These are phyloP conservation scores for Boletus tomentosulus DNA, from an alignment of 768 basidiomycete species.

Conservation along the genomic window DNA sequence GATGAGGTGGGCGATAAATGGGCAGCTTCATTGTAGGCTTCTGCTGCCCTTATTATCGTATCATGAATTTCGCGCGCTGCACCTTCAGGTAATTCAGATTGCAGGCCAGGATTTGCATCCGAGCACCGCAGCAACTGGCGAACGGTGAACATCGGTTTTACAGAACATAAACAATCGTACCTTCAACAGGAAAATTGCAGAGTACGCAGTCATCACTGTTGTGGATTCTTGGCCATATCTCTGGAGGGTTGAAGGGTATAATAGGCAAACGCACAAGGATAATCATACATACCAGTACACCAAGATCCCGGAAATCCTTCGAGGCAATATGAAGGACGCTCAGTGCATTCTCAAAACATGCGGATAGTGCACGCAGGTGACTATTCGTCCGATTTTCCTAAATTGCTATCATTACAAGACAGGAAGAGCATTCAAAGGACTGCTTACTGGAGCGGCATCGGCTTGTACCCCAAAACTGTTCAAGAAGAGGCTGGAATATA, in stretches of 20 bases:
- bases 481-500: slow-evolving; percentile 76
- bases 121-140: slow-evolving; percentile 65
- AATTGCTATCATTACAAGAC: background rate
- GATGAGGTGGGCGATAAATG: slow-evolving; percentile 55
- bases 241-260: slow-evolving; percentile 34
- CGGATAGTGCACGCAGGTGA: slow-evolving; percentile 62
- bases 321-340: slow-evolving; percentile 68
- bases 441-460: slow-evolving; percentile 51
- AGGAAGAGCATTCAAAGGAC: slow-evolving; percentile 1
- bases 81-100: slow-evolving; percentile 55
- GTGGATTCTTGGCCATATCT: slow-evolving; percentile 83
- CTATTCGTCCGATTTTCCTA: slow-evolving; percentile 57
- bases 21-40: slow-evolving; percentile 74
- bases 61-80: slow-evolving; percentile 62
- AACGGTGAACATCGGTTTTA: slow-evolving; percentile 1
- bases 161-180: slow-evolving; percentile 35
- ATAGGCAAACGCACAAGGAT: slow-evolving; percentile 30
- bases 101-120: slow-evolving; percentile 51
- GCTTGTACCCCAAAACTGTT: slow-evolving; percentile 80
- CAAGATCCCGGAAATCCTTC: slow-evolving; percentile 67
- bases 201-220: slow-evolving; percentile 82
- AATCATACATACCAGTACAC: slow-evolving; percentile 57
- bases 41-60: slow-evolving; percentile 65
- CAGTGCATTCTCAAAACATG: slow-evolving; percentile 72
- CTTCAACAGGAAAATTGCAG: slow-evolving; percentile 75